Conservation (phyloP, 225 moss, liverwort and hornwort genomes). For the Polytrichum commune region DNA sequence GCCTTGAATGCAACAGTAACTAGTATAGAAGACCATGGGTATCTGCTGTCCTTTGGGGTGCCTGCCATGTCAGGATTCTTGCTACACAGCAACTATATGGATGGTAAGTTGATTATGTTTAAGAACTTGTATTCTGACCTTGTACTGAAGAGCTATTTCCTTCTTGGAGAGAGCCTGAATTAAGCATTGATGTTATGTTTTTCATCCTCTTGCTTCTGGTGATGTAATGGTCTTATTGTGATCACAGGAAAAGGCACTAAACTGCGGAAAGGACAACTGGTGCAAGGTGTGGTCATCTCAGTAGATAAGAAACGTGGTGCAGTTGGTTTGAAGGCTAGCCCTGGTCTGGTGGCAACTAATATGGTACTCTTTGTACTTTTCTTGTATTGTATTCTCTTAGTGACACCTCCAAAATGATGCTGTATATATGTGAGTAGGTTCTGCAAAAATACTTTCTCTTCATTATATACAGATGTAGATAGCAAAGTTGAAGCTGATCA, state of each 20-base stretch:
- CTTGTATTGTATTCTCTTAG: background rate
- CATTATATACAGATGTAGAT: too few relatives aligned
- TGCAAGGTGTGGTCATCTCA: constrained; percentile 75
- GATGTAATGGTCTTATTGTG: constrained; percentile 16
- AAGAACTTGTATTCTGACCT: background rate
- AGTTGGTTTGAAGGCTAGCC: constrained; percentile 70
- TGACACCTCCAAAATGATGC: background rate
- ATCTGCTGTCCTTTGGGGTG: constrained; percentile 84
- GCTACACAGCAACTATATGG: constrained; percentile 59
- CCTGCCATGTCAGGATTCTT: constrained; percentile 84
- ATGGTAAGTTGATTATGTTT: constrained; percentile 24
- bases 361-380: constrained; percentile 42
- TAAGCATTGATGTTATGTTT: too few relatives aligned
- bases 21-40: constrained; percentile 97
- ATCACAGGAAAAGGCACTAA: constrained; percentile 54
- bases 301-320: constrained; percentile 83
- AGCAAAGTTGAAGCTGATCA: too few relatives aligned
- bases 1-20: constrained; percentile 66
- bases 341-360: constrained; percentile 48
- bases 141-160: too few relatives aligned
- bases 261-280: constrained; percentile 72
- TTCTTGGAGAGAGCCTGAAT: too few relatives aligned
- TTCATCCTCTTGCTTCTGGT: background rate
- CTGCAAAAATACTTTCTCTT: too few relatives aligned
- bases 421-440: too few relatives aligned